Conservation (phyloP, 1,284 basidiomycete species). For the Takashimella koratensis region DNA sequence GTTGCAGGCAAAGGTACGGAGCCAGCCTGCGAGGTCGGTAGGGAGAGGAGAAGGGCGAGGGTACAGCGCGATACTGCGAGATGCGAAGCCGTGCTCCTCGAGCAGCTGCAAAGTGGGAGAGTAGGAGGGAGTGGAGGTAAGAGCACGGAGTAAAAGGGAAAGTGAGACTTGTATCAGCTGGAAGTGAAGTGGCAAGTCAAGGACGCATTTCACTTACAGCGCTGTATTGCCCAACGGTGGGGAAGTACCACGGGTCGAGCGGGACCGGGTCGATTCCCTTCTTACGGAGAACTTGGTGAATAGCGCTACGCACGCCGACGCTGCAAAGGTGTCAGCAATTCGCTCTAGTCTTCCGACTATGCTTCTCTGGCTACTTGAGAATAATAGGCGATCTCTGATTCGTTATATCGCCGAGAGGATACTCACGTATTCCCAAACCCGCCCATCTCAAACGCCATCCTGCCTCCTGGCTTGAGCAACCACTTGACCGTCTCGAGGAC, state of each 20-base stretch:
- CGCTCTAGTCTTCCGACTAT: no score
- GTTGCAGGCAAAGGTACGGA: constrained; percentile 62
- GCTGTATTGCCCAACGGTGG: constrained; percentile 63
- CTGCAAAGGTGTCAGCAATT: no score
- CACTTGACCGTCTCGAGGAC: constrained; percentile 60
- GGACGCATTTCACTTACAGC: constrained; percentile 48
- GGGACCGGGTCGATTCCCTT: constrained; percentile 59
- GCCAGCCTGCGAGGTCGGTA: constrained; percentile 63
- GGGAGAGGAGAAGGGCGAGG: constrained; percentile 67
- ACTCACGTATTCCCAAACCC: constrained; percentile 54
- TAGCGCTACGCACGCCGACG: constrained; percentile 57
- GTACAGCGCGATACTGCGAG: constrained; percentile 58
- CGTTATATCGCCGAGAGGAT: no score
- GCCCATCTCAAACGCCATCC: constrained; percentile 72
- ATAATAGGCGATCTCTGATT: no score
- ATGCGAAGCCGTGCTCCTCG: constrained; percentile 56
- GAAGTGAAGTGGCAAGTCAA: no score
- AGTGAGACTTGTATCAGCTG: no score
- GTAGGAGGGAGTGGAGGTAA: background rate
- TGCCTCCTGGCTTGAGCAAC: constrained; percentile 64
- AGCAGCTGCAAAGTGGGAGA: constrained; percentile 57
- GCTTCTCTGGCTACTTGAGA: no score
- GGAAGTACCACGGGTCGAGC: constrained; percentile 80
- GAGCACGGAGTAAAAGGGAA: background rate
- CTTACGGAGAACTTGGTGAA: constrained; percentile 58